Percentiles rank a stretch among this genome's conserved stretches.
Evolutionary conservation across 148 eudicot genomes (phyloP).

Genomic region (Selenicereus undatus): DNA sequence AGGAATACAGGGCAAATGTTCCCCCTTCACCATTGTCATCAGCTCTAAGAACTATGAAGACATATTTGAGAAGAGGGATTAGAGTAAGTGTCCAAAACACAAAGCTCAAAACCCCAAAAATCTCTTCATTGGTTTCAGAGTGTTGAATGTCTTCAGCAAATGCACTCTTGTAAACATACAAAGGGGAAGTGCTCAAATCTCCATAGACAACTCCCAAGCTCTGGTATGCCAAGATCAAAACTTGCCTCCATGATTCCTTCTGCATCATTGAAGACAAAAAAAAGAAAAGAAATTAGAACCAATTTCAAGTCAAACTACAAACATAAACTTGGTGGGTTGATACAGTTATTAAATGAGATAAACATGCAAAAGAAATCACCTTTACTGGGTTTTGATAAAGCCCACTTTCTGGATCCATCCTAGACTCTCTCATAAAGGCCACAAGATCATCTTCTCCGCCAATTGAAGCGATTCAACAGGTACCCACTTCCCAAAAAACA

Average conservation of each 20-base stretch:
- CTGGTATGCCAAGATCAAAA: constrained; percentile 78
- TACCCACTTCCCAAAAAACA: constrained; percentile 21
- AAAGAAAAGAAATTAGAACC: neutral
- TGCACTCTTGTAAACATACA: constrained; percentile 70
- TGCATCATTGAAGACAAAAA: constrained; percentile 27
- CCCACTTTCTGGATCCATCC: constrained; percentile 95
- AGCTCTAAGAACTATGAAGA: constrained; percentile 24
- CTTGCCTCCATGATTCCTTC: constrained; percentile 85
- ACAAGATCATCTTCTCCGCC: constrained; percentile 30
- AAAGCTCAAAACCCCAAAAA: constrained; percentile 58
- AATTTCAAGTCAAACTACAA: neutral
- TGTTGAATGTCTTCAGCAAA: constrained; percentile 32
- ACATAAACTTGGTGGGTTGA: constrained; percentile 10
- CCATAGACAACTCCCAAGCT: constrained; percentile 94
- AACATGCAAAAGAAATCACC: constrained; percentile 43
- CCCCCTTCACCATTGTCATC: constrained; percentile 90
- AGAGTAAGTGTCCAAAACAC: constrained; percentile 63
- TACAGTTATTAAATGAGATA: neutral
- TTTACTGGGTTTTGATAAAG: constrained; percentile 50
- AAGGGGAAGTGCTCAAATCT: constrained; percentile 87
- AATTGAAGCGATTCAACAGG: constrained; percentile 29
- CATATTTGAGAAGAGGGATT: constrained; percentile 50
- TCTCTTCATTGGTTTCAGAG: constrained; percentile 39
- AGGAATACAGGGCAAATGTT: constrained; percentile 69
- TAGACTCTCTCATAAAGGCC: constrained; percentile 30